Evolutionary conservation across 768 basidiomycete species (phyloP).

Genomic region (Dentipellis sp.): DNA sequence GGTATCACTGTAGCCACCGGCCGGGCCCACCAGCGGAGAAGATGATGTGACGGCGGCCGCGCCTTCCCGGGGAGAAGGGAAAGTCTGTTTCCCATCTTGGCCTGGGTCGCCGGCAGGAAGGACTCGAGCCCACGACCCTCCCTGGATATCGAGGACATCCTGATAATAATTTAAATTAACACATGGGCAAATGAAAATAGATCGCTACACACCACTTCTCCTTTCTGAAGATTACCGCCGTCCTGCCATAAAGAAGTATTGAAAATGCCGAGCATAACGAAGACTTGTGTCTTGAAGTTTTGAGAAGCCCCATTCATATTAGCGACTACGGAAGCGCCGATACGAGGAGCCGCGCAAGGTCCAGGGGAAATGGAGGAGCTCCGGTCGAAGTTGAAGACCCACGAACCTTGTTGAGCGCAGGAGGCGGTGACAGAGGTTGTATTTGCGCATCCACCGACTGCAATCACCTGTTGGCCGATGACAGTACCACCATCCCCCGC

Average conservation of each 20-base stretch:
- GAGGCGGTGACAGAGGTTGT: slow-evolving; percentile 28
- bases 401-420: slow-evolving; percentile 54
- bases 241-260: slow-evolving; percentile 62
- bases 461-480: slow-evolving; percentile 40
- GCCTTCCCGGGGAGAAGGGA: slow-evolving; percentile 64
- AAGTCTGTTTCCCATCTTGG: slow-evolving; percentile 33
- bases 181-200: neutral
- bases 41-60: slow-evolving; percentile 52
- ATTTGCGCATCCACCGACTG: slow-evolving; percentile 53
- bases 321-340: slow-evolving; percentile 47
- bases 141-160: slow-evolving; percentile 53
- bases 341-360: slow-evolving; percentile 52
- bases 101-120: slow-evolving; percentile 72
- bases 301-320: slow-evolving; percentile 51
- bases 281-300: slow-evolving; percentile 53
- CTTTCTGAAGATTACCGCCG: slow-evolving; percentile 44
- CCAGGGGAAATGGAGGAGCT: slow-evolving; percentile 27
- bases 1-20: slow-evolving; percentile 47
- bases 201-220: slow-evolving; percentile 58
- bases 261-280: slow-evolving; percentile 61
- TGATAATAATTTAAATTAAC: slow-evolving; percentile 16
- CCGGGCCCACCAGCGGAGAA: slow-evolving; percentile 45
- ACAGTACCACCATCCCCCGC: slow-evolving; percentile 52
- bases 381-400: slow-evolving; percentile 57
- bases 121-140: slow-evolving; percentile 62